Evolutionary conservation across 345 rosid genomes (phyloP), one percentile per base, ranked within the genome.

Genomic region (Garcia nutans): DNA sequence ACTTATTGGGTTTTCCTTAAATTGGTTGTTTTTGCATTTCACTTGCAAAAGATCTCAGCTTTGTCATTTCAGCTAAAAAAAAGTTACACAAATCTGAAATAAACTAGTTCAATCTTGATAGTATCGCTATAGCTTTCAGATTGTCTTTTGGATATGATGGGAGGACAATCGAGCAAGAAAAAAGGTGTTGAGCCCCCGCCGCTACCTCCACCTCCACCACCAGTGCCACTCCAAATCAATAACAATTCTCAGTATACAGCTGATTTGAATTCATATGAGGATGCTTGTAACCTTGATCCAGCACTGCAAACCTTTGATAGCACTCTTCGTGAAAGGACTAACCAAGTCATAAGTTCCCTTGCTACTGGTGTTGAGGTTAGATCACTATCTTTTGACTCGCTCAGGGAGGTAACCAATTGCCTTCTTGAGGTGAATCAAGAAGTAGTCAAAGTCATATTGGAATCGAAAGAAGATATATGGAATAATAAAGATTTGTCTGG

Each of bases 351-450:
- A 54, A 77, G 66, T 79, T 77, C 83, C 15, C 90, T 93, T 54
- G 86, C 89, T 8, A 66, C 89, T 1, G 88, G 90, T 13, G 88
- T 85, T 1, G 98, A 86, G 83, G 84, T 82, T 42, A 79, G 81
- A 37, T 82, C 93, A 17, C 52, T 94, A 6, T 92, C 98, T 0
- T 88, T 91, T 28, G 93, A 90, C 72, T 91, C 99, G 0, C 92
- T 96, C 77, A 85, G 73, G 74, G 97, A 90, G 83, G 93, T 90
- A 31, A 93, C 90, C 0, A 86, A 76, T 23, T 81, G 89, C 68
- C 87, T 96, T 49, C 90, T 93, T 23, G 98, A 89, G 22, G 88
- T 91, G 94, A 90, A 93, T 76, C 96, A 91, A 81, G 99, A 89
- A 54, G 96, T 86, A 22, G 96, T 84, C 64, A 84, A 88, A 65